Evolutionary conservation across 257 asterid genomes (phyloP).

Genomic region (Penstemon newberryi): DNA sequence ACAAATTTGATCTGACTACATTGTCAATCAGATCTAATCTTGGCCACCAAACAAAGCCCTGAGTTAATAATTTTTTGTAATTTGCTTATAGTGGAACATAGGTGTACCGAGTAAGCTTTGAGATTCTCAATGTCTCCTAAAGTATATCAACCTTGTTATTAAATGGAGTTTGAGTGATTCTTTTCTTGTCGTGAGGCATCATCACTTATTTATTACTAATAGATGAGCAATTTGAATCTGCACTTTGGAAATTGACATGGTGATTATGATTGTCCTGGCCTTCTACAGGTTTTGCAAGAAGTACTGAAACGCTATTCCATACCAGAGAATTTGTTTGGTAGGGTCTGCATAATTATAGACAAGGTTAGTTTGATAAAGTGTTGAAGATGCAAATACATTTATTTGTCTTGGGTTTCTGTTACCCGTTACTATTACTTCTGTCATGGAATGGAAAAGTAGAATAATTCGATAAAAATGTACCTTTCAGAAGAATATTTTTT

Average conservation of each 20-base stretch:
- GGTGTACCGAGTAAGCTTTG: no score
- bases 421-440: not conserved
- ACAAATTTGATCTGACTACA: no score
- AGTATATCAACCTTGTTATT: no score
- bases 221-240: not conserved
- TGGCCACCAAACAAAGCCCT: no score
- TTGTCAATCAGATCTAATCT: no score
- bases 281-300: slow-evolving; percentile 88
- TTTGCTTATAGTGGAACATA: no score
- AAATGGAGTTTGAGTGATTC: not conserved
- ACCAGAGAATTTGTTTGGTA: slow-evolving; percentile 73
- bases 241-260: not conserved
- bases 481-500: not conserved
- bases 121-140: no score
- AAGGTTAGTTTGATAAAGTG: slow-evolving; percentile 58
- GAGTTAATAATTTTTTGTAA: no score
- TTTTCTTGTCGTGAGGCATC: not conserved
- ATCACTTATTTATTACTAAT: slow-evolving; percentile 10
- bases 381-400: slow-evolving; percentile 1
- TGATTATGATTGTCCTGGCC: slow-evolving; percentile 23
- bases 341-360: slow-evolving; percentile 90
- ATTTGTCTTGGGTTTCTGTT: slow-evolving; percentile 13
- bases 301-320: slow-evolving; percentile 70
- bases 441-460: not conserved
- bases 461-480: not conserved